phyloP scores from a whole-genome alignment of 23 red algal genomes.

The Cyanidioschyzon merolae region DNA sequence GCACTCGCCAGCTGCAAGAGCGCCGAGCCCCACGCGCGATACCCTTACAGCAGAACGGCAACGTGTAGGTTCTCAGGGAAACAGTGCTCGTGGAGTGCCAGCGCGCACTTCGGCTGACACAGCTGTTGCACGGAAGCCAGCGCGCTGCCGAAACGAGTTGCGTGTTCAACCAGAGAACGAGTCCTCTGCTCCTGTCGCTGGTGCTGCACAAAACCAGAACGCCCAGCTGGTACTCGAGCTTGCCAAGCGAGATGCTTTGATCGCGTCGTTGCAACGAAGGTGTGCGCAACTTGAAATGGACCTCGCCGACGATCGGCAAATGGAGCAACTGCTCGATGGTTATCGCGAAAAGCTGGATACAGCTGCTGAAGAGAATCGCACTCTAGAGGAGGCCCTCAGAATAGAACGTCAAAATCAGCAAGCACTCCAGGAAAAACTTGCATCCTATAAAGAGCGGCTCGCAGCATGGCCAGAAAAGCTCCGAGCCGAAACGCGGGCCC shows the following conservation, averaged over 20 bases:
- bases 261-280: neutral
- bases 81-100: too few species aligned
- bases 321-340: constrained; percentile 9
- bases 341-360: constrained; percentile 17
- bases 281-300: constrained; percentile 6
- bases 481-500: neutral
- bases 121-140: neutral
- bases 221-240: neutral
- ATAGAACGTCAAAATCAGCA: neutral
- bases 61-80: too few species aligned
- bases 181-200: neutral
- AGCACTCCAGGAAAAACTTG: neutral
- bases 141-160: neutral
- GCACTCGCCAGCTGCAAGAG: too few species aligned
- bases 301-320: neutral
- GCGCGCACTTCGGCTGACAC: neutral
- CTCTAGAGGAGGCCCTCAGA: constrained; percentile 2
- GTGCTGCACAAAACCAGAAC: neutral
- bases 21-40: neutral
- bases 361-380: neutral
- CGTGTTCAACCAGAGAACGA: neutral
- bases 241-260: neutral
- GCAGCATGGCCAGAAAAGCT: neutral
- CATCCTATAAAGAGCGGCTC: constrained; percentile 2
- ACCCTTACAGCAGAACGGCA: neutral